A percentile compares a stretch with the other conserved stretches of the same genome.
Conservation (phyloP, 179 eudicot species). For the Silene coronaria region DNA sequence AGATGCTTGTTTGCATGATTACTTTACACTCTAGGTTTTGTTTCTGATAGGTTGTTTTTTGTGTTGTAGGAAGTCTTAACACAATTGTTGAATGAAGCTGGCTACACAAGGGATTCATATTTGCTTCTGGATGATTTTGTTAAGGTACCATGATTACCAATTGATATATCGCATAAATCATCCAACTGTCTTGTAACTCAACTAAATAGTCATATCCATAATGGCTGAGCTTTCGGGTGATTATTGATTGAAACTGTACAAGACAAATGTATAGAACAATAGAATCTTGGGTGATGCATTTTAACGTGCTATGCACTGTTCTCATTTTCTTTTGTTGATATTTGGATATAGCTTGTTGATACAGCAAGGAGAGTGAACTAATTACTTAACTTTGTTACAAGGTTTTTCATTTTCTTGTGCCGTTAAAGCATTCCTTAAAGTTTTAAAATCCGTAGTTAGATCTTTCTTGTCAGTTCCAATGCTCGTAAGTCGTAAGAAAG, state of each 20-base stretch:
- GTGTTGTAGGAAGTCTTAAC: constrained; percentile 52
- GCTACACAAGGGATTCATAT: constrained; percentile 64
- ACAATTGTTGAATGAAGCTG: constrained; percentile 78
- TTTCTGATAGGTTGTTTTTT: constrained; percentile 15
- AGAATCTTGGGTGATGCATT: not conserved
- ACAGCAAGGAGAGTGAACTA: not conserved
- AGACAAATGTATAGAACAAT: not conserved
- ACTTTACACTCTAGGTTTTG: not conserved
- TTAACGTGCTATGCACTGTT: not conserved
- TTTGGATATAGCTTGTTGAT: not conserved
- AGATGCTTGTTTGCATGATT: not conserved
- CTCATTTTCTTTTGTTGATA: not conserved
- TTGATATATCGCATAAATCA: not conserved
- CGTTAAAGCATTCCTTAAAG: not conserved
- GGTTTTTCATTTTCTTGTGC: not conserved
- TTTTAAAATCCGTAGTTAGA: not conserved
- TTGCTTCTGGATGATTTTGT: constrained; percentile 66
- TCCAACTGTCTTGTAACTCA: not conserved
- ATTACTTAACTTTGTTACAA: not conserved
- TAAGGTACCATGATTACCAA: constrained; percentile 40
- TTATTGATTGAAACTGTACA: not conserved
- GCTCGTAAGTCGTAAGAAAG: no score
- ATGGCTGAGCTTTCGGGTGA: not conserved
- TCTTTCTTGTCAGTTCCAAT: not conserved
- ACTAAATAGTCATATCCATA: not conserved